Evolutionary conservation across 805 yeast genomes (phyloP), one percentile per base, ranked within the genome.

Genomic region (Saccharomycopsis oosterbeekiorum): DNA sequence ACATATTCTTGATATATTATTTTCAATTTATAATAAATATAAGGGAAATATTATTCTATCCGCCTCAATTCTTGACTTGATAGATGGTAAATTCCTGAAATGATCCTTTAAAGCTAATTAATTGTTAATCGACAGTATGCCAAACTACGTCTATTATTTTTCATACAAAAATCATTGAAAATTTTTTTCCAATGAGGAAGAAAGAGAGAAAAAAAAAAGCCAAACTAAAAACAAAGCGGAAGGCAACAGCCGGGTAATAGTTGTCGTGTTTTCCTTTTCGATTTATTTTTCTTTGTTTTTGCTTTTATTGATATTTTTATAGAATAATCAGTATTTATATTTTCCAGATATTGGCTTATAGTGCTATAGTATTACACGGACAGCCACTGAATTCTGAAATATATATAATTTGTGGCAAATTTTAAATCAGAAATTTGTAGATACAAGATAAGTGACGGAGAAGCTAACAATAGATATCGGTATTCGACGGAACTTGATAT

Each of bases 1-100:
- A 88, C 97, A 90, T 90, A 15, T 29, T 36, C 24, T 54, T 37
- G 40, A 12, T n/a, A 21, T 29, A 34, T 54, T 29, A 21, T 17
- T 37, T 15, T 4, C 56, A 34, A 47, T 47, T 29, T 29, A 6
- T 29, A 29, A 29, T 29, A 6, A 29, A 4, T 29, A 29, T 4
- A 29, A 29, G 34, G 34, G 6, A 29, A 29, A 29, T 29, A 29
- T 4, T 4, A 29, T 4, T 29, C 6, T 29, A 29, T 29, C 34
- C 6, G 6, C 34, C 34, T 29, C 34, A 29, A 29, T 29, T 29
- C 34, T 29, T 29, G 34, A 29, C 6, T 29, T 29, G 34, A 29
- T 29, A 29, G 34, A 29, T 26, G 37, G 17, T 17, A 17, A 53
- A 34, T 19, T n/a, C 10, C 19, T 15, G 15, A 36, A 8, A 26